Evolutionary conservation across 805 yeast species (phyloP).

Genomic region (Ogataea polymorpha): DNA sequence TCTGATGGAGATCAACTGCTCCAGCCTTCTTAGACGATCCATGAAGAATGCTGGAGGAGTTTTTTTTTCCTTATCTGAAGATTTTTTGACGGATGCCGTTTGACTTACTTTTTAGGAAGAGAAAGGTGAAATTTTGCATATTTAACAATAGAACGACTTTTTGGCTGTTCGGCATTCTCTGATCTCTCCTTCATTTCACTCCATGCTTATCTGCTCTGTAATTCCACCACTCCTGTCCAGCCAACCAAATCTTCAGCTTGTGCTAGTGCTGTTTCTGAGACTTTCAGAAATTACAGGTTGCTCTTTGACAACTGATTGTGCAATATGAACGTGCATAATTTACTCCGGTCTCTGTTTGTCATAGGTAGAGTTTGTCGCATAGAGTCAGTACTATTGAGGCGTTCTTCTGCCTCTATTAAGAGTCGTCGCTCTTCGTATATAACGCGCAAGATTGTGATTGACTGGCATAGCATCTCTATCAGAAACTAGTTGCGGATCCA

Average conservation of each 20-base stretch:
- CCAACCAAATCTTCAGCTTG: not conserved
- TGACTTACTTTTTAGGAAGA: not conserved
- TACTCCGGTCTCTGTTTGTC: too few relatives aligned
- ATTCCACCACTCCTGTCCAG: not conserved
- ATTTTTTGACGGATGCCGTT: not conserved
- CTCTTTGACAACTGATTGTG: too few relatives aligned
- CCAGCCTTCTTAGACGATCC: conserved; percentile 28
- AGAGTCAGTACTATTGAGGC: too few relatives aligned
- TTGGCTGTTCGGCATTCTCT: not conserved
- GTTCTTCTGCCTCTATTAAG: too few relatives aligned
- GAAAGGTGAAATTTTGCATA: not conserved
- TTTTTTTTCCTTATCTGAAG: not conserved
- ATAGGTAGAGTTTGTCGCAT: too few relatives aligned
- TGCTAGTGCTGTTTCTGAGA: not conserved
- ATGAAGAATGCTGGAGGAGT: conserved; percentile 24
- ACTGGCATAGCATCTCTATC: too few relatives aligned
- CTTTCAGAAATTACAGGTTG: too few relatives aligned
- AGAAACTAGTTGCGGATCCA: too few relatives aligned
- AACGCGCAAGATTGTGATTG: too few relatives aligned
- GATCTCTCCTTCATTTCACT: not conserved
- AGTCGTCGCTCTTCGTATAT: too few relatives aligned
- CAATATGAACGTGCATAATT: too few relatives aligned
- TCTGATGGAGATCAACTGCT: conserved; percentile 18
- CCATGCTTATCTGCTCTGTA: not conserved
- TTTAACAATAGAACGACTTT: not conserved